Conservation (phyloP, 164 flowering plant species). For the Echeveria elegans region DNA sequence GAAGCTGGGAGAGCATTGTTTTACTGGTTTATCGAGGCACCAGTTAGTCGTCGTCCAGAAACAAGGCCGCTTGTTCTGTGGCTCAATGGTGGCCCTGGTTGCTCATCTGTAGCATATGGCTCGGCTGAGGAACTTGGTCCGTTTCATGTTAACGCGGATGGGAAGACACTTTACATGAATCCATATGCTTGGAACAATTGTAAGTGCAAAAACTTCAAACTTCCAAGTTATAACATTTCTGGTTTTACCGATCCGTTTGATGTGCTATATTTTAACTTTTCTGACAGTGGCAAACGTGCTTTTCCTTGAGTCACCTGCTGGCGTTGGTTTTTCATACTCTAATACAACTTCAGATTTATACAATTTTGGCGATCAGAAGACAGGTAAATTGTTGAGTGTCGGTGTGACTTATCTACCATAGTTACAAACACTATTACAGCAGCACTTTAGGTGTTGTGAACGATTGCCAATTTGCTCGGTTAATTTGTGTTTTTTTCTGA, state of each 20-base stretch:
- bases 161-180: constrained; percentile 60
- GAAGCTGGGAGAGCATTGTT: constrained; percentile 79
- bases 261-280: not conserved
- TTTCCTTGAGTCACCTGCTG: constrained; percentile 95
- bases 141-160: constrained; percentile 66
- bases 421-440: too few species aligned
- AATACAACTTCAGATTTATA: constrained; percentile 78
- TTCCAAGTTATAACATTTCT: not conserved
- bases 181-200: constrained; percentile 85
- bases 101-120: constrained; percentile 91
- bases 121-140: constrained; percentile 93
- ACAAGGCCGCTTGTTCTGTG: constrained; percentile 79
- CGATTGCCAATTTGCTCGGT: too few species aligned
- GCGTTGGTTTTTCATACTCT: constrained; percentile 91
- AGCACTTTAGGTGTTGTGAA: too few species aligned
- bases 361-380: constrained; percentile 65
- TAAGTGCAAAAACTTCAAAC: constrained; percentile 21
- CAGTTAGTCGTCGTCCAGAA: constrained; percentile 33
- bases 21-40: constrained; percentile 84
- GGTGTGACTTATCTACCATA: not conserved
- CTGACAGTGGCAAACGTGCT: constrained; percentile 85
- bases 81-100: constrained; percentile 99
- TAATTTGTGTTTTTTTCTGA: too few species aligned
- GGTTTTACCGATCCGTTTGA: not conserved
- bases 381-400: constrained; percentile 36